phyloP scores from a whole-genome alignment of 1,284 basidiomycete species.

The Abortiporus biennis region DNA sequence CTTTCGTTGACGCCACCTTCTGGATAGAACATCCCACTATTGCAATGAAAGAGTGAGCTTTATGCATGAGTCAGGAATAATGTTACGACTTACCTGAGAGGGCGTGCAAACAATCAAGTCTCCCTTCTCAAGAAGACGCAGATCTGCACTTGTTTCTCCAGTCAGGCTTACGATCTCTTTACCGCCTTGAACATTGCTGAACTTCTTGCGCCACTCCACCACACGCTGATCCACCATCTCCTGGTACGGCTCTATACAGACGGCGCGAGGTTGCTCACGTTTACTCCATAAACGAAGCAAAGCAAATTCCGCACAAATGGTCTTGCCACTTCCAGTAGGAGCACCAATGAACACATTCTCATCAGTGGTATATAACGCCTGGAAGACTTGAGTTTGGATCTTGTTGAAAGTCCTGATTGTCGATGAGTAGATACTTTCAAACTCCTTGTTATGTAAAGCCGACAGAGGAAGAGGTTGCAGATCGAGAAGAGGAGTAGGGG shows the following conservation, averaged over 20 bases:
- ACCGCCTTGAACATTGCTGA: constrained; percentile 75
- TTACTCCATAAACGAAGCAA: constrained; percentile 90
- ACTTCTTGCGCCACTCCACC: constrained; percentile 86
- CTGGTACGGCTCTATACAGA: constrained; percentile 95
- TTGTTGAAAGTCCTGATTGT: constrained; percentile 90
- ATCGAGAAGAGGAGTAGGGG: constrained; percentile 89
- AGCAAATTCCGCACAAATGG: constrained; percentile 95
- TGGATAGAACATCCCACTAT: constrained; percentile 95
- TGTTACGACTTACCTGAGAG: constrained; percentile 60
- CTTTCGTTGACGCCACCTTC: constrained; percentile 95
- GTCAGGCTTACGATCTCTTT: constrained; percentile 93
- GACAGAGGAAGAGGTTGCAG: constrained; percentile 88
- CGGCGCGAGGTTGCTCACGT: constrained; percentile 76
- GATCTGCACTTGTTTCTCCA: constrained; percentile 91
- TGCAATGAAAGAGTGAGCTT: constrained; percentile 13
- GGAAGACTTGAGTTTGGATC: constrained; percentile 99
- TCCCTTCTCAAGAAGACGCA: constrained; percentile 87
- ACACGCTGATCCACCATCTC: constrained; percentile 94
- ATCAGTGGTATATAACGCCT: constrained; percentile 92
- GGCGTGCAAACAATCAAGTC: constrained; percentile 94
- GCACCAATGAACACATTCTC: constrained; percentile 96
- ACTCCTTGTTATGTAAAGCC: constrained; percentile 89
- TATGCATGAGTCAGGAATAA: background rate
- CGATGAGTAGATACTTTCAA: constrained; percentile 78
- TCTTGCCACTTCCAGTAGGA: constrained; percentile 96